These are phyloP conservation scores for Graphilbum ipis-grandicollis DNA, from an alignment of 2,329 filamentous ascomycete species.

Conservation along the genomic window DNA sequence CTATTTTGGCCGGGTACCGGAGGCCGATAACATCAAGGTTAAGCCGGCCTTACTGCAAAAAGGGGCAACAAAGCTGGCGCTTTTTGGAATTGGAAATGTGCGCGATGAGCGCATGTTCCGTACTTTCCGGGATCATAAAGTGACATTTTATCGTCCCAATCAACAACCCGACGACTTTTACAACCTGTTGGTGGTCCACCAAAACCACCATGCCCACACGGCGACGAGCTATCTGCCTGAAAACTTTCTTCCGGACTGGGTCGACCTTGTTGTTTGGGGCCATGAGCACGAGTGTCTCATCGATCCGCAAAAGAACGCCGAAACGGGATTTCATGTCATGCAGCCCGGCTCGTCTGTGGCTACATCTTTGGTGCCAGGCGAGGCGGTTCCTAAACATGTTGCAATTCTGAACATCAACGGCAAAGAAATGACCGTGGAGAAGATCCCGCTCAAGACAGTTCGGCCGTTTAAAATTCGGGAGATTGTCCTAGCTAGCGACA, in stretches of 20 bases:
- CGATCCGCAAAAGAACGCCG: slow-evolving; percentile 63
- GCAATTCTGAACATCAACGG: slow-evolving; percentile 73
- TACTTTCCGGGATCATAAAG: slow-evolving; percentile 81
- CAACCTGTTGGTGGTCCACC: slow-evolving; percentile 86
- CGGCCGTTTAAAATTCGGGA: slow-evolving; percentile 82
- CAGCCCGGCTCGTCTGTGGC: slow-evolving; percentile 93
- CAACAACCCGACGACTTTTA: slow-evolving; percentile 82
- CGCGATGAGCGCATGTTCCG: slow-evolving; percentile 88
- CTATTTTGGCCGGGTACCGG: slow-evolving; percentile 83
- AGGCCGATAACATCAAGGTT: slow-evolving; percentile 83
- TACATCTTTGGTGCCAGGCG: slow-evolving; percentile 77
- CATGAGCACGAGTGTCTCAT: slow-evolving; percentile 96
- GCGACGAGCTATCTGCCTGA: slow-evolving; percentile 90
- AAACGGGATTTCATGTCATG: slow-evolving; percentile 89
- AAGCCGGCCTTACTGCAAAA: slow-evolving; percentile 91
- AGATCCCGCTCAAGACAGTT: slow-evolving; percentile 72
- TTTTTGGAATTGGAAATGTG: slow-evolving; percentile 92
- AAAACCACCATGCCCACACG: slow-evolving; percentile 87
- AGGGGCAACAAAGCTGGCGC: slow-evolving; percentile 74
- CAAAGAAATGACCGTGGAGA: slow-evolving; percentile 61
- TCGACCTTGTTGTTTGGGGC: slow-evolving; percentile 89
- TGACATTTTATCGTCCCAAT: slow-evolving; percentile 79
- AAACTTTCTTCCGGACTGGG: slow-evolving; percentile 75
- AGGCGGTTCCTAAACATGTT: slow-evolving; percentile 82
- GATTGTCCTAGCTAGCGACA: slow-evolving; percentile 58